Evolutionary conservation across 169 alveolate species (phyloP).

Genomic region (Eimeria praecox): DNA sequence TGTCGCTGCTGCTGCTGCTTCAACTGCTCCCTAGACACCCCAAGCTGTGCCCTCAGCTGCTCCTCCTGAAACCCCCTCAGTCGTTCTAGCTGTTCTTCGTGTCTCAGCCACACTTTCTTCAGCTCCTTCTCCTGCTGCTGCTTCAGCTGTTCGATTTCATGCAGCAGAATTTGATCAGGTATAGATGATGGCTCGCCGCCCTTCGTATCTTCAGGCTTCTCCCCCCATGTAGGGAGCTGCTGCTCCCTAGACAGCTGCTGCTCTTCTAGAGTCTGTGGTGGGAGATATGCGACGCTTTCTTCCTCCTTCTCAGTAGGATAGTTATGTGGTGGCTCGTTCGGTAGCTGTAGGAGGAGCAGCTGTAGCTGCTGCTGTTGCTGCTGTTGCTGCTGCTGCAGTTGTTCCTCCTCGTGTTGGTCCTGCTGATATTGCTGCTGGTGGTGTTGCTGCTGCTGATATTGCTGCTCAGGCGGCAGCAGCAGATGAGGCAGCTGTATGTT

Average conservation of each 20-base stretch:
- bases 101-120: constrained; percentile 3
- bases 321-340: not conserved
- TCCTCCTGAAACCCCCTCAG: constrained; percentile 13
- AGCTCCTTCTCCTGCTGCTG: constrained; percentile 27
- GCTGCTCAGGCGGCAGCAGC: no score
- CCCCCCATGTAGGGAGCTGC: not conserved
- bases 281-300: not conserved
- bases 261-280: not conserved
- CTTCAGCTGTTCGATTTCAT: not conserved
- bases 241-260: not conserved
- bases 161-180: not conserved
- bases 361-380: constrained; percentile 40
- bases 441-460: constrained; percentile 37
- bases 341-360: constrained; percentile 6
- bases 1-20: constrained; percentile 31
- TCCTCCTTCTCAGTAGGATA: not conserved
- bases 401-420: no score
- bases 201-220: not conserved
- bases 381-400: not conserved
- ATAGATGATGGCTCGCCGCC: not conserved
- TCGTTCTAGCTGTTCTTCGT: not conserved
- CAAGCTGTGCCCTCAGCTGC: not conserved
- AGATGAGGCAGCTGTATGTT: not conserved
- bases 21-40: constrained; percentile 15
- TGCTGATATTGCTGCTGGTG: no score